A percentile compares a stretch with the other conserved stretches of the same genome.
These are phyloP conservation scores for Tubosaeta sp. DNA, from an alignment of 768 basidiomycete species.

Conservation along the genomic window DNA sequence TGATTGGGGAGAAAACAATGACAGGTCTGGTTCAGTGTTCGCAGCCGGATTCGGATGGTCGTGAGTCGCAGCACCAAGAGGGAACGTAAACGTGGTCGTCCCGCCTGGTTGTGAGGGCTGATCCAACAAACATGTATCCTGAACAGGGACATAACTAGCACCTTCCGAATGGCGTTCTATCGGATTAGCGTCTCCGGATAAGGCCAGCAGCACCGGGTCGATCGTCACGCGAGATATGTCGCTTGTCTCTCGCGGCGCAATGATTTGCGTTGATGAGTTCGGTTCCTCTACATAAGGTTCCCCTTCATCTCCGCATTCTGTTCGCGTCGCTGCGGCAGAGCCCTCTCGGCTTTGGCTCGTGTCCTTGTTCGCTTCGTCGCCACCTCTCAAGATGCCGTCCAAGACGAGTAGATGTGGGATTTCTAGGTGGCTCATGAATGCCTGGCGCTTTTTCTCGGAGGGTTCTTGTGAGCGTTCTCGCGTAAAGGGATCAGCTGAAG, in stretches of 20 bases:
- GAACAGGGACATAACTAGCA: neutral
- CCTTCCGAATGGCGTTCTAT: neutral
- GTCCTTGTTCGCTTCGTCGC: conserved; percentile 18
- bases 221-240: conserved; percentile 19
- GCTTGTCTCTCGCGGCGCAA: neutral
- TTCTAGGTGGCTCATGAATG: conserved; percentile 28
- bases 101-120: neutral
- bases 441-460: conserved; percentile 16
- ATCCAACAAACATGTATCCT: neutral
- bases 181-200: conserved; percentile 16
- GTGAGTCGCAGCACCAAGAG: neutral
- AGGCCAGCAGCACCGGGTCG: conserved; percentile 28
- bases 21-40: conserved; percentile 14
- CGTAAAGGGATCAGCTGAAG: neutral
- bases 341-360: conserved; percentile 10
- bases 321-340: neutral
- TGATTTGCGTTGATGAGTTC: neutral
- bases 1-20: conserved; percentile 41
- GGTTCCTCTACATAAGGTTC: neutral
- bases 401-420: conserved; percentile 30
- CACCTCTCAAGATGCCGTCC: conserved; percentile 33
- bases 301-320: conserved; percentile 5
- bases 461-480: neutral
- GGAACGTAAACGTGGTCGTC: neutral
- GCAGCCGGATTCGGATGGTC: neutral